Percentiles rank a stretch among this genome's conserved stretches.
phyloP scores from a whole-genome alignment of 148 eudicot genomes.

The Vaccinium myrtillus region DNA sequence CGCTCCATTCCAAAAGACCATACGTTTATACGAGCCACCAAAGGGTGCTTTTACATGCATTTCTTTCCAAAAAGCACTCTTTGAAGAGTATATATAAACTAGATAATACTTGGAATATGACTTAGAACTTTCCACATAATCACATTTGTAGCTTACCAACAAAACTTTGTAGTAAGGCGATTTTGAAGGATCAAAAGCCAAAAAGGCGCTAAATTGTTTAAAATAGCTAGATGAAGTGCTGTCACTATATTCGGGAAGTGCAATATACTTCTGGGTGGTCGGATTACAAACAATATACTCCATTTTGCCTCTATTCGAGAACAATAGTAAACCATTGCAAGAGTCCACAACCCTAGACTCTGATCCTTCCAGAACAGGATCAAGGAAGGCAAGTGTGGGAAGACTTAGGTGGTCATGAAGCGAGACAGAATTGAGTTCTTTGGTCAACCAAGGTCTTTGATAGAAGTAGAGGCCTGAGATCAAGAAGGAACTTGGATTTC shows the following conservation, averaged over 20 bases:
- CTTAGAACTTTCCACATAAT: neutral
- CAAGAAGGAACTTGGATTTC: neutral
- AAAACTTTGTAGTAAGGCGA: neutral
- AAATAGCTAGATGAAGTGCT: neutral
- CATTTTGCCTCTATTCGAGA: neutral
- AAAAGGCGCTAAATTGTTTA: neutral
- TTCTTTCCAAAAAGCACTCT: neutral
- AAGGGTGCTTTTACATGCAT: neutral
- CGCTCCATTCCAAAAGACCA: neutral
- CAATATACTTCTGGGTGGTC: neutral
- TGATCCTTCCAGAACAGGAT: neutral
- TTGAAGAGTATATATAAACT: neutral
- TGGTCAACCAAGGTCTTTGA: neutral
- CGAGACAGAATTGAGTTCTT: neutral
- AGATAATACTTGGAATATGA: neutral
- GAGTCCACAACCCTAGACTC: neutral
- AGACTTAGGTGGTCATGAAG: neutral
- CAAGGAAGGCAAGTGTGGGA: neutral
- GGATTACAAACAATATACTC: neutral
- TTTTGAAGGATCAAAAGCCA: constrained; percentile 6
- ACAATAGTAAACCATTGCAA: neutral
- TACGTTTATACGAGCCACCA: neutral
- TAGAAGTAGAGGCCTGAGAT: neutral
- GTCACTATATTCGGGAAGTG: neutral
- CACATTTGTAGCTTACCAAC: neutral